Evolutionary conservation across 2,329 filamentous ascomycete genomes (phyloP), one percentile per base, ranked within the genome.

Genomic region (Alternaria arborescens): DNA sequence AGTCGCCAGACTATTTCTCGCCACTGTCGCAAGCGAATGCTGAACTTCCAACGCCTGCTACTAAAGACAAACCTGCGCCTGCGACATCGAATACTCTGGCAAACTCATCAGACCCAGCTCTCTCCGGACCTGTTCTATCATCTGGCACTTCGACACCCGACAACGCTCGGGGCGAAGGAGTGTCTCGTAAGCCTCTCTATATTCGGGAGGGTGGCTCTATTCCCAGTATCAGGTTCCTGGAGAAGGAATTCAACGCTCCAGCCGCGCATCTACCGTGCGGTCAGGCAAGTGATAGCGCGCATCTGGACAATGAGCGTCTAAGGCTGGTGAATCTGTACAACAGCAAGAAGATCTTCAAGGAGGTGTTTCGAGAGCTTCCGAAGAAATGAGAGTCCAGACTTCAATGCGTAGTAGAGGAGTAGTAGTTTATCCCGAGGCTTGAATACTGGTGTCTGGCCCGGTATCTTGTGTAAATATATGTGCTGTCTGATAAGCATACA

Each of bases 151-250:
- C 66, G 7, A 51, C 56, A 10, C 40, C 57, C 5, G 28, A 54
- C 12, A 16, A 43, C 40, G 10, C n/a, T 24, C 22, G 34, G 14
- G 36, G 20, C 32, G 18, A 28, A 3, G 8, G 20, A 20, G 14
- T 61, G 1, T 44, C 65, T 7, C 52, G 82, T 8, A 91, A 89
- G 70, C 94, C 94, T 0, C 83, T 99, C 4, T 98, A 97, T 76
- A 99, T 99, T 68, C 88, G 95, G 10, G 95, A 99, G 79, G 95
- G 95, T 12, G 95, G 95, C 5, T 96, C 91, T 0, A 99, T 99
- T 68, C 95, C 95, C 0, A 92, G 92, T 0, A 98, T 98, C 58
- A 84, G 95, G 6, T 98, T 98, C 74, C 77, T 98, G 38, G 94
- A 98, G 78, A 97, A 97, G 81, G 93, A 97, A 71, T 97, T 98